Evolutionary conservation across 2,329 filamentous ascomycete genomes (phyloP).

Genomic region (Lachnellula willkommii): DNA sequence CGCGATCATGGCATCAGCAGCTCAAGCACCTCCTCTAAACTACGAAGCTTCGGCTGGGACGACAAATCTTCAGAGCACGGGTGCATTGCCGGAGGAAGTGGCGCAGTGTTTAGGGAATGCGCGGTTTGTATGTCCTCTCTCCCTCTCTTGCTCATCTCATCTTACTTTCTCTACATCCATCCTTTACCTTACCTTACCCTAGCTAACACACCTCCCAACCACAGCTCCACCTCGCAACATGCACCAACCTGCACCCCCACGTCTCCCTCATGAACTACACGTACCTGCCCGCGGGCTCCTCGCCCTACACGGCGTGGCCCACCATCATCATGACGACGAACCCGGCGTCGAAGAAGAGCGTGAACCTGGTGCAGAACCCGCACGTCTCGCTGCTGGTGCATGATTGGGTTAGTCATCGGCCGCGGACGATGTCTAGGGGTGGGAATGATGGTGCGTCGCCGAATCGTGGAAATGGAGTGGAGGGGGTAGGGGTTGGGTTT

Average conservation of each 20-base stretch:
- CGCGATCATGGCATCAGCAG: conserved; percentile 9
- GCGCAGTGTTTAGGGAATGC: conserved; percentile 89
- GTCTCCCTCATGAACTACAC: conserved; percentile 99
- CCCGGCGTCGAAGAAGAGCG: conserved; percentile 69
- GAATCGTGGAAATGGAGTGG: no score
- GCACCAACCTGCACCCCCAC: conserved; percentile 74
- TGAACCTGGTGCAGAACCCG: conserved; percentile 77
- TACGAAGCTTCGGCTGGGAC: conserved; percentile 71
- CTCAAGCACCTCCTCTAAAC: conserved; percentile 57
- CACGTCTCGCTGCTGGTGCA: conserved; percentile 92
- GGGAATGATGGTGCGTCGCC: no score
- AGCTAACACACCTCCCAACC: conserved; percentile 4
- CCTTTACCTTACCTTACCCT: not conserved
- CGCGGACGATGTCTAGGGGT: conserved; percentile 58
- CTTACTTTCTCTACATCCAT: conserved; percentile 4
- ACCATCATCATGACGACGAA: conserved; percentile 94
- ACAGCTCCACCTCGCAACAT: conserved; percentile 92
- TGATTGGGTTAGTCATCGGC: conserved; percentile 93
- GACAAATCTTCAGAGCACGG: conserved; percentile 59
- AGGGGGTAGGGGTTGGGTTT: no score
- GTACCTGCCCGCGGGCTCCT: conserved; percentile 66
- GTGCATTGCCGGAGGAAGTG: conserved; percentile 74
- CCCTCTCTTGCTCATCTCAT: not conserved
- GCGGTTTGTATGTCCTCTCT: conserved; percentile 65
- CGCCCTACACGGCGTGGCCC: conserved; percentile 62